phyloP scores from a whole-genome alignment of 2,329 filamentous ascomycete genomes.

The Alternaria sp. region DNA sequence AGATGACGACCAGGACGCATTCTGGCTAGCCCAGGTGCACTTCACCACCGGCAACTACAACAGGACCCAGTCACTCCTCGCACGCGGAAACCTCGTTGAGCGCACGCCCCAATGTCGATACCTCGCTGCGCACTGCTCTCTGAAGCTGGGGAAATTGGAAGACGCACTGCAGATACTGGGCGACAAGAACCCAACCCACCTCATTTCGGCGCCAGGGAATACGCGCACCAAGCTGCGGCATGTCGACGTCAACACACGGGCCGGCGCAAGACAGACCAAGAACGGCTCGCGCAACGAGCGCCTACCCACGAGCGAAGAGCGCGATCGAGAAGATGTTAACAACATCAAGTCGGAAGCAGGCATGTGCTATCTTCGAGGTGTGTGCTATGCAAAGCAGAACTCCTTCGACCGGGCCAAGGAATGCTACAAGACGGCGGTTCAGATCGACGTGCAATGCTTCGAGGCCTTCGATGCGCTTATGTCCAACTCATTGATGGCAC shows the following conservation, averaged over 20 bases:
- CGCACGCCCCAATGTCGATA: constrained; percentile 89
- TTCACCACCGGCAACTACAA: constrained; percentile 96
- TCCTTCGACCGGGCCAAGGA: constrained; percentile 96
- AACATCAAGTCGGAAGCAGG: constrained; percentile 89
- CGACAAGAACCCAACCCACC: constrained; percentile 90
- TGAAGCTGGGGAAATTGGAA: constrained; percentile 89
- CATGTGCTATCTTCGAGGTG: constrained; percentile 93
- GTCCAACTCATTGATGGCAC: constrained; percentile 90
- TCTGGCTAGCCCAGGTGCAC: constrained; percentile 98
- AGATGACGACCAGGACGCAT: constrained; percentile 94
- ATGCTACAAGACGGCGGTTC: constrained; percentile 96
- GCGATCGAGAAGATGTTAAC: constrained; percentile 71
- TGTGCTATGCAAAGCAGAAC: constrained; percentile 97
- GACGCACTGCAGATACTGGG: constrained; percentile 87
- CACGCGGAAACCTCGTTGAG: constrained; percentile 79
- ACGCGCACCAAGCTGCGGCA: constrained; percentile 75
- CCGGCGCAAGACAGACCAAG: constrained; percentile 55
- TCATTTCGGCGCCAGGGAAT: constrained; percentile 72
- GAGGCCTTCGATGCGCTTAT: constrained; percentile 98
- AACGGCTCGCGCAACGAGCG: constrained; percentile 56
- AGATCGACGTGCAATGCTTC: constrained; percentile 97
- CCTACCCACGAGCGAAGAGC: constrained; percentile 65
- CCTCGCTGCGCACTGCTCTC: constrained; percentile 89
- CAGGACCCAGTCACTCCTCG: constrained; percentile 84
- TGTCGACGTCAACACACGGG: constrained; percentile 59